Evolutionary conservation across 169 alveolate genomes (phyloP), one percentile per base, ranked within the genome.

Genomic region (Plasmodium adleri): DNA sequence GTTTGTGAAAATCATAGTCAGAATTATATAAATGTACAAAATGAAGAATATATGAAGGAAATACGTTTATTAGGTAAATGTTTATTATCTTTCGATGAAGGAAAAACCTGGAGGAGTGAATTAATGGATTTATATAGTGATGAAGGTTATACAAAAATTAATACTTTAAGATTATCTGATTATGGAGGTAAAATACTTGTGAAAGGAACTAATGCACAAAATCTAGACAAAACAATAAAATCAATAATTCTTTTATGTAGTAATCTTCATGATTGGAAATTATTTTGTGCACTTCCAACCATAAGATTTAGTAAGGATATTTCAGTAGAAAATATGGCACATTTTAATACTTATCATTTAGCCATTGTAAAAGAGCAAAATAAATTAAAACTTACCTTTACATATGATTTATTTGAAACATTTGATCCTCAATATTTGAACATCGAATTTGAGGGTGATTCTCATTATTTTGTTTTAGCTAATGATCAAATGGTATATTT

Each of bases 341-440:
- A 32, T 26, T n/a, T 72, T 7, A 72, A 72, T 72, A 60, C 22
- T 52, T 72, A 72, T 45, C 17, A 50, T 50, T 28, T 72, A 12
- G 67, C 85, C 17, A 39, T 72, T 17, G 71, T 22, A 17, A 52
- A 54, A 24, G 49, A 72, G 7, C n/a, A 67, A 15, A 13, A 43
- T 17, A 15, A 72, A 4, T 2, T 72, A n/a, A 26, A 54, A 17
- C 58, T 67, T 13, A 20, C 52, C 12, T 15, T 49, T 22, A 52
- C 56, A 17, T 72, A 72, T 26, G 56, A 72, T 60, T 20, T n/a
- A 13, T 7, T 28, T 43, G 85, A 72, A 54, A 50, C 70, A 32
- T 72, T 72, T 24, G 50, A 72, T 17, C 85, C 85, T 8, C 22
- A 49, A 39, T 39, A 39, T 32, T 17, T n/a, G 15, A 50, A 50